phyloP scores from a whole-genome alignment of 2,329 filamentous ascomycete genomes.

The Apiospora hydei region DNA sequence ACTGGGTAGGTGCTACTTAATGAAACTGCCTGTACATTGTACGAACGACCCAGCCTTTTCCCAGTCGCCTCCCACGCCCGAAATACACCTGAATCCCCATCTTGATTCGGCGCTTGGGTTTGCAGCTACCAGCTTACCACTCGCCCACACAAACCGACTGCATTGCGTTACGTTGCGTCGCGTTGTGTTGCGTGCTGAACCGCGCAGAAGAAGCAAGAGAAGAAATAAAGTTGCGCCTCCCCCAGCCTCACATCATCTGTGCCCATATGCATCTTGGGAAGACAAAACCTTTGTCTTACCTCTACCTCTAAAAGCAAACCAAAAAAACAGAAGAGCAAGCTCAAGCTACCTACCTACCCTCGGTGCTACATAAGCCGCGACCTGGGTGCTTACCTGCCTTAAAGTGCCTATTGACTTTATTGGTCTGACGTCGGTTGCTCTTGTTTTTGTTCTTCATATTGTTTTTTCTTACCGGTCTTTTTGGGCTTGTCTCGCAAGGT shows the following conservation, averaged over 20 bases:
- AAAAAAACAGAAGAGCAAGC: not conserved
- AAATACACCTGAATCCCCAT: constrained; percentile 5
- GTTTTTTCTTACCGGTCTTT: not conserved
- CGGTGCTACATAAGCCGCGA: not conserved
- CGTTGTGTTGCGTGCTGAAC: constrained; percentile 1
- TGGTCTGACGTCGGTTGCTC: not conserved
- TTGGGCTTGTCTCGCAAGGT: not conserved
- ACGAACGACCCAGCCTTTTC: not conserved
- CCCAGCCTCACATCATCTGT: constrained; percentile 18
- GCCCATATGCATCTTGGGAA: not conserved
- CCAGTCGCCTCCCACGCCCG: constrained; percentile 7
- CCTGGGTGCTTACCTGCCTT: not conserved
- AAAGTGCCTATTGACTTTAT: not conserved
- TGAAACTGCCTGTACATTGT: constrained; percentile 1
- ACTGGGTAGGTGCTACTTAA: constrained; percentile 8
- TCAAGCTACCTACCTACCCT: not conserved
- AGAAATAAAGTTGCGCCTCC: constrained; percentile 16
- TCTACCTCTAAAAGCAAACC: not conserved
- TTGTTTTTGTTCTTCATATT: not conserved
- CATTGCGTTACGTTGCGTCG: constrained; percentile 14
- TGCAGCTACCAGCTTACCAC: not conserved
- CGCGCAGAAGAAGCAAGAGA: not conserved
- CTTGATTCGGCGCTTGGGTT: constrained; percentile 6
- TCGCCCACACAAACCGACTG: not conserved
- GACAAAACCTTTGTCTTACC: not conserved